Evolutionary conservation across 768 basidiomycete species (phyloP).

Genomic region (Hemileccinum rubropunctum): DNA sequence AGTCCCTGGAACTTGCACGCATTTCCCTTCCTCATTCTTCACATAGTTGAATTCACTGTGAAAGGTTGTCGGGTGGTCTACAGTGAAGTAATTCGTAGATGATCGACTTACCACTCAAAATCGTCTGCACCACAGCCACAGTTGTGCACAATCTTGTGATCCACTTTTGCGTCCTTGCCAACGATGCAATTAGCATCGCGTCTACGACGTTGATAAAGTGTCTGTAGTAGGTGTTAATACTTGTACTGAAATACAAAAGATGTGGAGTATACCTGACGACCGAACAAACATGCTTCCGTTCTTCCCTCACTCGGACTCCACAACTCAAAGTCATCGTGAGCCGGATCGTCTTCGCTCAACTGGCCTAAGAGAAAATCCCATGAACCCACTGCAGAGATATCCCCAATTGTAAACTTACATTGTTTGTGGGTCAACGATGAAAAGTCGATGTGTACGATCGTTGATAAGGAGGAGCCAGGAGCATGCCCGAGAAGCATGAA

Average conservation of each 20-base stretch:
- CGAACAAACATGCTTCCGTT: constrained; percentile 87
- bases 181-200: constrained; percentile 82
- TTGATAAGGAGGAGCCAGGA: constrained; percentile 40
- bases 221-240: constrained; percentile 41
- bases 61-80: not conserved
- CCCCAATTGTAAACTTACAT: constrained; percentile 54
- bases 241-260: not conserved
- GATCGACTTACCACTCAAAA: constrained; percentile 85
- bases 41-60: constrained; percentile 89
- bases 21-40: constrained; percentile 65
- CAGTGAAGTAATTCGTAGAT: not conserved
- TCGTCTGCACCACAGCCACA: constrained; percentile 74
- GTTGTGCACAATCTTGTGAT: constrained; percentile 54
- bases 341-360: constrained; percentile 66
- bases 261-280: constrained; percentile 62
- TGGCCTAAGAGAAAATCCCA: constrained; percentile 46
- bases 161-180: constrained; percentile 59
- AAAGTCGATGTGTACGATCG: constrained; percentile 88
- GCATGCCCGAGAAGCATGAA: constrained; percentile 81
- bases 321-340: constrained; percentile 90
- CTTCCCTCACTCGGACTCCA: constrained; percentile 95
- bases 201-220: constrained; percentile 85
- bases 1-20: constrained; percentile 74
- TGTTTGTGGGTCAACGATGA: constrained; percentile 65
- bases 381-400: constrained; percentile 1